A percentile compares a stretch with the other conserved stretches of the same genome.
phyloP scores from a whole-genome alignment of 2,329 filamentous ascomycete genomes.

The Aspergillus transmontanensis region DNA sequence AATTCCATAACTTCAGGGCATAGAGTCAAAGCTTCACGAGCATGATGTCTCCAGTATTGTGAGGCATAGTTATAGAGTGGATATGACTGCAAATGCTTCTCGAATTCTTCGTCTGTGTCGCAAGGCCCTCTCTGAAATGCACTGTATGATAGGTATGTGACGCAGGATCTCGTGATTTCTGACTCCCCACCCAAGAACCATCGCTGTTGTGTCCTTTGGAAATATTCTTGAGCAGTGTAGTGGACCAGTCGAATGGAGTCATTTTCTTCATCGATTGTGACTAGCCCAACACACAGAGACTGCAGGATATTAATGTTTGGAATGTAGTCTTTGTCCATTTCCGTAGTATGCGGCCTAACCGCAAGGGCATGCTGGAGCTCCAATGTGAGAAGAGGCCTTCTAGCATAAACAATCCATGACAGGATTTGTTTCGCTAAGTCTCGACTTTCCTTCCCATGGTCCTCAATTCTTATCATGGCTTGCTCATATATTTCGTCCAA shows the following conservation, averaged over 20 bases:
- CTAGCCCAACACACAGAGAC: background rate
- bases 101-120: conserved; percentile 12
- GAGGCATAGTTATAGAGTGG: conserved; percentile 27
- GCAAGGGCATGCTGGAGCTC: background rate
- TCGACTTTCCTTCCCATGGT: too few relatives aligned
- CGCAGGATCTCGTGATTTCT: conserved; percentile 34
- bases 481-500: background rate
- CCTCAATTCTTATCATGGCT: background rate
- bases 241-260: conserved; percentile 47
- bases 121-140: conserved; percentile 24
- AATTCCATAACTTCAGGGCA: background rate
- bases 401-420: background rate
- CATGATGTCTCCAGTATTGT: conserved; percentile 27
- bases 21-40: background rate
- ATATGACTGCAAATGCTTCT: conserved; percentile 12
- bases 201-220: conserved; percentile 30
- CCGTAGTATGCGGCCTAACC: background rate
- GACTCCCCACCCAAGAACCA: conserved; percentile 37
- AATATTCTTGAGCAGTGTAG: conserved; percentile 51
- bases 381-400: background rate
- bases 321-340: background rate
- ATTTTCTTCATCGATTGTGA: conserved; percentile 37
- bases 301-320: background rate
- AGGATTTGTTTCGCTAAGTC: background rate
- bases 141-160: conserved; percentile 42